These are phyloP conservation scores for Pythium graminicola DNA, from an alignment of 352 stramenopile genomes.

Conservation along the genomic window DNA sequence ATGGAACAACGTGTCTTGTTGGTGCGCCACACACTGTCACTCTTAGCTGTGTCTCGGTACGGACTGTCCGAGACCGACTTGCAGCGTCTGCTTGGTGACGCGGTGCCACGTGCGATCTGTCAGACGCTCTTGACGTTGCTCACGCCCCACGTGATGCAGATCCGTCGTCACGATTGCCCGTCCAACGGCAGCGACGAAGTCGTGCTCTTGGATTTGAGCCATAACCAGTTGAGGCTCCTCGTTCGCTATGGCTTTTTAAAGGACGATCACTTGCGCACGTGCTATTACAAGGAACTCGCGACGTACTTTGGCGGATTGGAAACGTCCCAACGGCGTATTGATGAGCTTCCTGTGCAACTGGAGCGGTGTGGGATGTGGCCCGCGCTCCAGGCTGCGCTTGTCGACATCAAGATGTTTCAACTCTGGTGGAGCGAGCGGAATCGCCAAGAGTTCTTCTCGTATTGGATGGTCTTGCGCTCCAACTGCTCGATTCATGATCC, in stretches of 20 bases:
- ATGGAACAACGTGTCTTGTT: slow-evolving; percentile 71
- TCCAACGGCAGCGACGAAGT: slow-evolving; percentile 29
- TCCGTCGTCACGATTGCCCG: slow-evolving; percentile 53
- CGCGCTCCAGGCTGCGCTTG: slow-evolving; percentile 53
- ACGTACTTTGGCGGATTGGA: slow-evolving; percentile 67
- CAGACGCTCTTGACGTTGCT: slow-evolving; percentile 45
- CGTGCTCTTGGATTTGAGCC: slow-evolving; percentile 65
- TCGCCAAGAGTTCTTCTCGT: slow-evolving; percentile 71
- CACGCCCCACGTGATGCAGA: slow-evolving; percentile 64
- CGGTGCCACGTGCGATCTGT: slow-evolving; percentile 32
- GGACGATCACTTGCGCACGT: slow-evolving; percentile 53
- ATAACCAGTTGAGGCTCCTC: slow-evolving; percentile 69
- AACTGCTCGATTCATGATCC: slow-evolving; percentile 66
- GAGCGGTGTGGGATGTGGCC: slow-evolving; percentile 66
- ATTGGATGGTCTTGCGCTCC: slow-evolving; percentile 62
- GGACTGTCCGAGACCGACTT: slow-evolving; percentile 64
- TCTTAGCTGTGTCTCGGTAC: slow-evolving; percentile 62
- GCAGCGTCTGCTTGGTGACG: slow-evolving; percentile 44
- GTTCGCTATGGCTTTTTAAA: slow-evolving; percentile 63
- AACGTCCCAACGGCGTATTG: slow-evolving; percentile 62
- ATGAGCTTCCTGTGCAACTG: slow-evolving; percentile 74
- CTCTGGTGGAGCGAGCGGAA: slow-evolving; percentile 79
- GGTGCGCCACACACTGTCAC: slow-evolving; percentile 62
- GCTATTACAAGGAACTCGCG: slow-evolving; percentile 72
- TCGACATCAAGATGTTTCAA: slow-evolving; percentile 86